Evolutionary conservation across 176 grass and related monocot genomes (phyloP).

Genomic region (Sorghum bicolor): DNA sequence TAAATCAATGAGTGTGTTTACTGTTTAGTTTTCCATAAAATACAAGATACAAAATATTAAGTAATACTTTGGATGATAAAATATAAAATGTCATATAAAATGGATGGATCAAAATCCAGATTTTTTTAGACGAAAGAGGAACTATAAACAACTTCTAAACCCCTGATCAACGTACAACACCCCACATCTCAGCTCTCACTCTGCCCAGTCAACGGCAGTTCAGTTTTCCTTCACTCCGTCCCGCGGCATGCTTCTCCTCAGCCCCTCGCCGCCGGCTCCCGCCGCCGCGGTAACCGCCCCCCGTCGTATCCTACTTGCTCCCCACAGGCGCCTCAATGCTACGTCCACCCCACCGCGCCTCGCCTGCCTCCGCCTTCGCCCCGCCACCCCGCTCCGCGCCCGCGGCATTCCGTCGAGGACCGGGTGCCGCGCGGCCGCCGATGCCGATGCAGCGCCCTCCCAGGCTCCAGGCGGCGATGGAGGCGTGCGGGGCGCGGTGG

Average conservation of each 20-base stretch:
- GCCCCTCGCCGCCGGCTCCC: not conserved
- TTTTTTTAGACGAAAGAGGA: too few relatives aligned
- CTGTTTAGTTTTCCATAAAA: too few relatives aligned
- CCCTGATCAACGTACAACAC: too few relatives aligned
- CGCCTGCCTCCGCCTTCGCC: not conserved
- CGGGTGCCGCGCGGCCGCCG: conserved; percentile 14
- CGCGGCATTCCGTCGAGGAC: not conserved
- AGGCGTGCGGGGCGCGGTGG: conserved; percentile 10
- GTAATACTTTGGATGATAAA: too few relatives aligned
- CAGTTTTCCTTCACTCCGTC: not conserved
- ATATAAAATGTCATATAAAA: too few relatives aligned
- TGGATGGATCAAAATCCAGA: too few relatives aligned
- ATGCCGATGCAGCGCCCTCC: conserved; percentile 12
- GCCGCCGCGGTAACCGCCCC: not conserved
- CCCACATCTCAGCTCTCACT: not conserved
- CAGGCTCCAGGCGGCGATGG: not conserved
- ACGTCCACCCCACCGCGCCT: not conserved
- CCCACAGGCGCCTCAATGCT: not conserved
- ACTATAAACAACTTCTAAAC: too few relatives aligned
- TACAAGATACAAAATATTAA: too few relatives aligned
- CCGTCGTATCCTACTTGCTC: not conserved
- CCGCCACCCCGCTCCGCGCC: not conserved
- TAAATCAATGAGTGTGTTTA: too few relatives aligned
- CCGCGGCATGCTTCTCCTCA: conserved; percentile 40
- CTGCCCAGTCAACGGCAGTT: not conserved